Evolutionary conservation across 805 yeast genomes (phyloP).

Genomic region (Cyberlindnera maclurae): DNA sequence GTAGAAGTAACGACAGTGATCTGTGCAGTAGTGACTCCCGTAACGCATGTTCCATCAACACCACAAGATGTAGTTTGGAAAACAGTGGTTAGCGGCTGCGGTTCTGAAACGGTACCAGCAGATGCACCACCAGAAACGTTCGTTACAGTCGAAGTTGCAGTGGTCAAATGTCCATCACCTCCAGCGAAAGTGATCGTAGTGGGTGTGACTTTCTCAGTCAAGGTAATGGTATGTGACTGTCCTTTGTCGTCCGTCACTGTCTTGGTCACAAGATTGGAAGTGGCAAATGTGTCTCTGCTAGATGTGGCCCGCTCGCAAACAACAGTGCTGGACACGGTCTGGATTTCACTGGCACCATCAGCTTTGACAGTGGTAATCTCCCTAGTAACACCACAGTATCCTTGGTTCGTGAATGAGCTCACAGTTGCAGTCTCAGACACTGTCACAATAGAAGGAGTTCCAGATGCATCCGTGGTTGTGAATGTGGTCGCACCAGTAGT

Average conservation of each 20-base stretch:
- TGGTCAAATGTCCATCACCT: background rate
- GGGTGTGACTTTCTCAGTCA: conserved; percentile 2
- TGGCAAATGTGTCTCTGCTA: background rate
- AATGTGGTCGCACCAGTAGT: conserved; percentile 2
- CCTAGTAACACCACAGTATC: conserved; percentile 12
- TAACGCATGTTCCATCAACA: background rate
- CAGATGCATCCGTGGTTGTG: conserved; percentile 7
- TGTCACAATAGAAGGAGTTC: conserved; percentile 1
- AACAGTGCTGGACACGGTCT: conserved; percentile 8
- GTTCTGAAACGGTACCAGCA: too few relatives aligned
- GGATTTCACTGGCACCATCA: conserved; percentile 1
- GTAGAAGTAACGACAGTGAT: background rate
- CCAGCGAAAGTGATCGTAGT: conserved; percentile 1
- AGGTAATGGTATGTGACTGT: conserved; percentile 3
- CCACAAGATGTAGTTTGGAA: background rate
- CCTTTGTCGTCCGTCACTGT: conserved; percentile 11
- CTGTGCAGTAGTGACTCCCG: background rate
- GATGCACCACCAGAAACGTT: background rate
- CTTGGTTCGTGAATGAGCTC: conserved; percentile 10
- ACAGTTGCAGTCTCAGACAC: conserved; percentile 8
- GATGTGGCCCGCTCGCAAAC: conserved; percentile 5
- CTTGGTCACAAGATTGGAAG: conserved; percentile 6
- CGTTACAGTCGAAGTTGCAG: background rate
- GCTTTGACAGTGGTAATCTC: conserved; percentile 6
- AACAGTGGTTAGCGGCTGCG: too few relatives aligned